Evolutionary conservation across 179 eudicot genomes (phyloP), one percentile per base, ranked within the genome.

Genomic region (Beta corolliflora): DNA sequence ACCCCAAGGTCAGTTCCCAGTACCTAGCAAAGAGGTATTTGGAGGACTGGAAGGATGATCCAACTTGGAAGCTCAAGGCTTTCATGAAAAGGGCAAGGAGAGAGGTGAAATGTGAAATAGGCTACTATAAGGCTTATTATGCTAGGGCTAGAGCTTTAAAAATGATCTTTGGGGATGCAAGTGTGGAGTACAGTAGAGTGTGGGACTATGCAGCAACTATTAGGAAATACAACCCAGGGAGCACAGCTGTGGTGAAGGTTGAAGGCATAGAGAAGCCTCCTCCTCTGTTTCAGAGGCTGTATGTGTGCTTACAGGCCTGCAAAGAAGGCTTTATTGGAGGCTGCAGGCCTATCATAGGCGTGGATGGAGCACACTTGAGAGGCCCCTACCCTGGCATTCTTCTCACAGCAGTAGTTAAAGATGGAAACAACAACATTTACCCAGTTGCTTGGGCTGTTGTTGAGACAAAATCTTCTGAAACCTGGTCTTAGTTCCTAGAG

Each of bases 361-460:
- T 29, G 31, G 31, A 29, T 29, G 31, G 31, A 29, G 31, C 31
- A 29, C 31, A 29, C 31, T 29, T 29, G 31, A 29, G 31, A 29
- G 31, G 31, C 31, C 31, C 31, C 31, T 29, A 29, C 31, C 31
- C 31, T 29, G 31, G 31, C 31, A 29, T 29, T 29, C 31, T 29
- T 1, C 31, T 29, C 31, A 29, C 31, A 29, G 31, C 2, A 29
- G 31, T 29, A 29, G 31, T 1, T 29, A 29, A 29, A 29, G 31
- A 29, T 29, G 31, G 31, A 29, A 29, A 29, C 75, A 15, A 71
- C 58, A 71, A 46, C n/a, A 71, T 71, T 10, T 71, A 18, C 56
- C 75, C 36, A 19, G 5, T 71, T 15, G 75, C 75, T 18, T 71
- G 56, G 75, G 56, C 7, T 46, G 75, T 71, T 16, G 75, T 71